These are phyloP conservation scores for Suhomyces coccinellae DNA, from an alignment of 1,139 yeast genomes.

Conservation along the genomic window DNA sequence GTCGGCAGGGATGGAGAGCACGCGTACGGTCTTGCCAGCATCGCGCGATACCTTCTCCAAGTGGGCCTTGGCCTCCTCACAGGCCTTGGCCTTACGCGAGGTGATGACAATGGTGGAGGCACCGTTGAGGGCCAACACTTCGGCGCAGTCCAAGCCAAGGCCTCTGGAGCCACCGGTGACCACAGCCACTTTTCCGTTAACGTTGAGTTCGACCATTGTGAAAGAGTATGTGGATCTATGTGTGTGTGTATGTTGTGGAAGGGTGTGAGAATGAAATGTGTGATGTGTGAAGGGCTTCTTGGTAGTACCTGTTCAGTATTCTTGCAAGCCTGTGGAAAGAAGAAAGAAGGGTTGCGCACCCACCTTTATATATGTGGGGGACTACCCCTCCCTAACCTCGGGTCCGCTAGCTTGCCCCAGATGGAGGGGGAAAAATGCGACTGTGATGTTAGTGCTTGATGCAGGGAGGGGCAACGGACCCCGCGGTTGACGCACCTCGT, in stretches of 20 bases:
- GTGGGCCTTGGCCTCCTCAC: slow-evolving; percentile 56
- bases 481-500: neutral
- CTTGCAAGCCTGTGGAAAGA: too few species aligned
- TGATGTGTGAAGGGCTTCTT: too few species aligned
- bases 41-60: slow-evolving; percentile 49
- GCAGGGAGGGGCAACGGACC: too few species aligned
- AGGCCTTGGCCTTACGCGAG: slow-evolving; percentile 65
- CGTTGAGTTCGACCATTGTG: slow-evolving; percentile 47
- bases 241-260: too few species aligned
- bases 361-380: neutral
- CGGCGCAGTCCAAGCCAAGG: slow-evolving; percentile 69
- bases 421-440: neutral
- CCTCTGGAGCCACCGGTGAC: slow-evolving; percentile 85
- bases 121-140: slow-evolving; percentile 62
- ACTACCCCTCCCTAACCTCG: slow-evolving; percentile 2
- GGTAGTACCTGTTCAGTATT: too few species aligned
- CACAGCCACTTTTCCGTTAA: slow-evolving; percentile 66
- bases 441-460: neutral
- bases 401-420: slow-evolving; percentile 1
- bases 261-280: too few species aligned
- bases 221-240: too few species aligned
- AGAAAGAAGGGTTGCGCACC: neutral
- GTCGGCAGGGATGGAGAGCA: slow-evolving; percentile 62
- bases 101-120: slow-evolving; percentile 64
- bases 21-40: slow-evolving; percentile 43